Percentiles rank a stretch among this genome's conserved stretches.
Conservation (phyloP, 148 eudicot genomes). For the Cornus kousa region DNA sequence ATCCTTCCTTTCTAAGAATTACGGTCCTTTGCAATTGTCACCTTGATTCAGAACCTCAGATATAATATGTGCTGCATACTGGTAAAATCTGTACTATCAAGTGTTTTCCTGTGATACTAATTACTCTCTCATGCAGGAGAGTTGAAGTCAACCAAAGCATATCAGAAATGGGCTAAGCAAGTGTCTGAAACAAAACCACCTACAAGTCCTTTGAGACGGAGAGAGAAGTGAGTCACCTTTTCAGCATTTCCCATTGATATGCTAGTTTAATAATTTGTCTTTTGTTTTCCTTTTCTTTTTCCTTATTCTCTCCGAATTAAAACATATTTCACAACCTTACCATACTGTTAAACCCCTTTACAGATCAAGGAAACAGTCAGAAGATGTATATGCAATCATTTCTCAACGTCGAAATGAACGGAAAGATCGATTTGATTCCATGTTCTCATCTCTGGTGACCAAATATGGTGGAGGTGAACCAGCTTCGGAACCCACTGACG, state of each 20-base stretch:
- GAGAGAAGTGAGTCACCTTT: conserved; percentile 47
- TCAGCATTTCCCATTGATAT: neutral
- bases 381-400: conserved; percentile 74
- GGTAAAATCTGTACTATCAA: neutral
- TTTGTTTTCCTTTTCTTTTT: neutral
- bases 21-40: neutral
- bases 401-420: conserved; percentile 67
- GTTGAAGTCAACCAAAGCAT: conserved; percentile 72
- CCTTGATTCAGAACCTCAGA: neutral
- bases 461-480: conserved; percentile 61
- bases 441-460: conserved; percentile 68
- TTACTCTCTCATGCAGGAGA: conserved; percentile 45
- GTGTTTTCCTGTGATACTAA: neutral
- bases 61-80: neutral
- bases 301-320: neutral
- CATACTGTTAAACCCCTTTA: neutral
- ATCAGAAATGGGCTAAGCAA: conserved; percentile 83
- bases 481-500: conserved; percentile 71
- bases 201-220: conserved; percentile 68
- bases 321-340: neutral
- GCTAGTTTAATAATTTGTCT: neutral
- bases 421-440: conserved; percentile 69
- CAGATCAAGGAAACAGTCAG: conserved; percentile 64
- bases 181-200: conserved; percentile 83
- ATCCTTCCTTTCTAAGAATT: neutral